phyloP scores from a whole-genome alignment of 352 stramenopile genomes.

The Lagenidium sp. region DNA sequence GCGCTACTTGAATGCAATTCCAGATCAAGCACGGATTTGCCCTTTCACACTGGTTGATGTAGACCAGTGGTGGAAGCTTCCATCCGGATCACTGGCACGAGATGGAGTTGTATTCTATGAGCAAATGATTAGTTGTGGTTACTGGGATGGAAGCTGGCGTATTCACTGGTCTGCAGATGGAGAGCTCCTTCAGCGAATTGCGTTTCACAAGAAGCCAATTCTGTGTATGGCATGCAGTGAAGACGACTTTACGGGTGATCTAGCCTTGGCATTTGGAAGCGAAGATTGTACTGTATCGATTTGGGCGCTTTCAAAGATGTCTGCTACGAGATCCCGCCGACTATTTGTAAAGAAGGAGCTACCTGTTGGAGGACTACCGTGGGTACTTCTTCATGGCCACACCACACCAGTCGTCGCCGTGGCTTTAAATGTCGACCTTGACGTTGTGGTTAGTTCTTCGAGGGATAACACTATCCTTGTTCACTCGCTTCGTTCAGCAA shows the following conservation, averaged over 20 bases:
- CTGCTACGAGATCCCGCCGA: constrained; percentile 62
- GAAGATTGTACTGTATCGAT: constrained; percentile 83
- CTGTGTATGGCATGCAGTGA: constrained; percentile 79
- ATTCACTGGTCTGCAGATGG: constrained; percentile 84
- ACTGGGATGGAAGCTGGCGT: constrained; percentile 83
- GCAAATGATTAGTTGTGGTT: constrained; percentile 85
- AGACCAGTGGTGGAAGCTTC: constrained; percentile 83
- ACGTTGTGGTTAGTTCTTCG: constrained; percentile 75
- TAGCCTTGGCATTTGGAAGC: constrained; percentile 75
- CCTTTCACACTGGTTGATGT: constrained; percentile 78
- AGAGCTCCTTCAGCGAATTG: constrained; percentile 75
- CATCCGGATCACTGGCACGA: constrained; percentile 54
- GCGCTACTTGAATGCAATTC: constrained; percentile 59
- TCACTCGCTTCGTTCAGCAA: constrained; percentile 66
- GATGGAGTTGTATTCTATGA: constrained; percentile 84
- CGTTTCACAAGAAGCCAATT: constrained; percentile 85
- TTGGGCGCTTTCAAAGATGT: constrained; percentile 78
- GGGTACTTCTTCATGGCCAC: constrained; percentile 72
- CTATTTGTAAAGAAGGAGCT: constrained; percentile 84
- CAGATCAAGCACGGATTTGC: constrained; percentile 54
- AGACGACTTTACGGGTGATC: constrained; percentile 80
- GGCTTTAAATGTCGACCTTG: constrained; percentile 70
- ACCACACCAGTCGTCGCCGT: constrained; percentile 72
- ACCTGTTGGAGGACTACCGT: constrained; percentile 65
- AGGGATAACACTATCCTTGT: constrained; percentile 68